phyloP scores from a whole-genome alignment of 108 stramenopile species.

The Nitzschia inconspicua region DNA sequence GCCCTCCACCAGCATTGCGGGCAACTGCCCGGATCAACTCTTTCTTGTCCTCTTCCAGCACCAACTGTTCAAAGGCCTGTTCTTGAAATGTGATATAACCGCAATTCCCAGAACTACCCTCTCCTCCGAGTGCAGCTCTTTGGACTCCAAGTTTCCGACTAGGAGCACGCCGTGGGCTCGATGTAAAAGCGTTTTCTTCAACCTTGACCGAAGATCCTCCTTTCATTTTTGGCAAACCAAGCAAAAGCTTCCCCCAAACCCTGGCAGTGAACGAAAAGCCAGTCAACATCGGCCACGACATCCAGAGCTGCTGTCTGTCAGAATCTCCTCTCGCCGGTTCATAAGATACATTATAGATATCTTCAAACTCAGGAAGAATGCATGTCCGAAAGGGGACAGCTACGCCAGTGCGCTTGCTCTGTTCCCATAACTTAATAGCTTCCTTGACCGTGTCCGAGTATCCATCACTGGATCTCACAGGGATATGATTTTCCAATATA shows the following conservation, averaged over 20 bases:
- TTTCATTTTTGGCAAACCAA: conserved; percentile 52
- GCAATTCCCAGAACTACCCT: conserved; percentile 52
- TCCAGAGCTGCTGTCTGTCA: conserved; percentile 54
- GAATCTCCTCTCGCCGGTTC: conserved; percentile 8
- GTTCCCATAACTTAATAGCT: conserved; percentile 67
- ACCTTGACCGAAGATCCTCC: conserved; percentile 14
- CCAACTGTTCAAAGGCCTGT: conserved; percentile 59
- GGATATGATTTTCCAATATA: conserved; percentile 54
- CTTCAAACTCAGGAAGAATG: conserved; percentile 34
- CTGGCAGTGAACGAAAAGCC: conserved; percentile 70
- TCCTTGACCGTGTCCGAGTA: conserved; percentile 67
- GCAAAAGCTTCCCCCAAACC: conserved; percentile 64
- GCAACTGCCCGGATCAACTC: conserved; percentile 71
- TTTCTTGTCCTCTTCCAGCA: conserved; percentile 58
- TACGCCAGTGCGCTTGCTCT: conserved; percentile 59
- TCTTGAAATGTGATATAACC: conserved; percentile 65
- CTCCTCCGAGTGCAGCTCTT: conserved; percentile 51
- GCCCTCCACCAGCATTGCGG: conserved; percentile 48
- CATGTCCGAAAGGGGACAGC: conserved; percentile 65
- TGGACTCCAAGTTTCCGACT: conserved; percentile 43
- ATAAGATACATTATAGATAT: background rate
- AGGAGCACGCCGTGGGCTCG: conserved; percentile 15
- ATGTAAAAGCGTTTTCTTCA: conserved; percentile 17
- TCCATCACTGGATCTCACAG: conserved; percentile 53
- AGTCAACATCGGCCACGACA: conserved; percentile 56